These are phyloP conservation scores for Nigrograna mackinnonii DNA, from an alignment of 2,329 filamentous ascomycete species.

Conservation along the genomic window DNA sequence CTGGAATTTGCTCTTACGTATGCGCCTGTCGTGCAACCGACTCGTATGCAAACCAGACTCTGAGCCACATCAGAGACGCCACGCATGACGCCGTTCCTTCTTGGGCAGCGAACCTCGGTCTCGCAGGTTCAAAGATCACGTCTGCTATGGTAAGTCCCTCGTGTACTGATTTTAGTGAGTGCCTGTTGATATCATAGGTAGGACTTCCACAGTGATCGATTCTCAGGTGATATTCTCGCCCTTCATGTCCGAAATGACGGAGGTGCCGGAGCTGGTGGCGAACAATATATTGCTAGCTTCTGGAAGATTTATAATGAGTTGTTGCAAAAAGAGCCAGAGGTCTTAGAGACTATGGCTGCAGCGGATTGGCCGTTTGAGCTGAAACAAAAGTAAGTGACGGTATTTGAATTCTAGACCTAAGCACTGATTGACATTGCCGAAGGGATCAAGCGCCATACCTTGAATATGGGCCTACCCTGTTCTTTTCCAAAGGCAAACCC, in stretches of 20 bases:
- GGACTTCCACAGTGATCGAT: constrained; percentile 41
- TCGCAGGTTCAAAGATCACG: constrained; percentile 41
- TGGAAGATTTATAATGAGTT: constrained; percentile 42
- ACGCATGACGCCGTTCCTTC: constrained; percentile 34
- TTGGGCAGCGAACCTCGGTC: constrained; percentile 37
- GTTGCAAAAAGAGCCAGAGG: constrained; percentile 31
- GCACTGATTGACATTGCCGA: constrained; percentile 1
- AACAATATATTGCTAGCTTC: constrained; percentile 37
- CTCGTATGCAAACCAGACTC: constrained; percentile 41
- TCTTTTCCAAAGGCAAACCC: constrained; percentile 39
- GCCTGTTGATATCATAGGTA: constrained; percentile 2
- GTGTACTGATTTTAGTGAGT: neutral
- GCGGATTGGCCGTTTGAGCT: constrained; percentile 41
- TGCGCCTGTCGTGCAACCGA: constrained; percentile 37
- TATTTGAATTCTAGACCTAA: neutral
- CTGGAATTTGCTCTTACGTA: constrained; percentile 34
- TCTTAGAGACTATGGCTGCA: constrained; percentile 38
- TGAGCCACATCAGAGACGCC: constrained; percentile 41
- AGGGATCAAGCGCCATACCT: constrained; percentile 33
- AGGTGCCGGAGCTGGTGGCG: constrained; percentile 29
- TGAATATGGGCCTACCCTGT: constrained; percentile 35
- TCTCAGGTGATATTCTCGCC: constrained; percentile 40
- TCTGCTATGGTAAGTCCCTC: constrained; percentile 30
- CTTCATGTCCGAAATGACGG: constrained; percentile 39
- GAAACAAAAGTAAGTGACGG: constrained; percentile 36